Conservation (phyloP, 2,329 filamentous ascomycete species). For the Salinomyces thailandicus region DNA sequence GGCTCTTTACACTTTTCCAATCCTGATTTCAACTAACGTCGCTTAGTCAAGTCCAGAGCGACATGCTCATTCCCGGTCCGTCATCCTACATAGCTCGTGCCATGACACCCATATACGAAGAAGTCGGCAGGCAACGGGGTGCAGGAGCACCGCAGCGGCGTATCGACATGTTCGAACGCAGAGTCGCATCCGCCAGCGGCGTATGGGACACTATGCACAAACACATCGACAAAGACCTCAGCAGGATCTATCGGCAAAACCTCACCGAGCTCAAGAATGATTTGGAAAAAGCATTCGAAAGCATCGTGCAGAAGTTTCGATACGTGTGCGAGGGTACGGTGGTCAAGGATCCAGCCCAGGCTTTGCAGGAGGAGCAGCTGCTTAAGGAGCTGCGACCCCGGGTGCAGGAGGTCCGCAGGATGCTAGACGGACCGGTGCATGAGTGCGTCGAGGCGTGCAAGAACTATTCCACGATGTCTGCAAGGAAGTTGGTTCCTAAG, state of each 20-base stretch:
- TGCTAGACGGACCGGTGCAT: conserved; percentile 2
- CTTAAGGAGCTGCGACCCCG: conserved; percentile 5
- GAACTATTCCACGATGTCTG: too few relatives aligned
- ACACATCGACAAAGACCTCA: neutral
- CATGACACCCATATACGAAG: conserved; percentile 13
- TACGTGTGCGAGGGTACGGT: conserved; percentile 8
- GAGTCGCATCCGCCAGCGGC: neutral
- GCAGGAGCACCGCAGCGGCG: neutral
- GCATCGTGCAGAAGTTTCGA: conserved; percentile 8
- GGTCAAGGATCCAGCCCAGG: conserved; percentile 5
- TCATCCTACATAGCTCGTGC: conserved; percentile 5
- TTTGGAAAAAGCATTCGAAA: conserved; percentile 4
- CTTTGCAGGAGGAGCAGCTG: conserved; percentile 3
- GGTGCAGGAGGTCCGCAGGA: conserved; percentile 3
- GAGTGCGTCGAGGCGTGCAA: neutral
- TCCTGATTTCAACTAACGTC: neutral
- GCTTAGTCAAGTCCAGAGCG: neutral
- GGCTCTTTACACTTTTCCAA: neutral
- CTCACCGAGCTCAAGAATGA: neutral
- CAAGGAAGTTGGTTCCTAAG: too few relatives aligned
- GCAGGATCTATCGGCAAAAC: neutral
- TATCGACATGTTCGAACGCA: neutral
- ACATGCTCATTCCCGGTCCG: neutral
- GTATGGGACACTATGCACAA: neutral
- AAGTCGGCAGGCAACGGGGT: neutral